Evolutionary conservation across 345 rosid species (phyloP).

Genomic region (Melaleuca alternifolia): DNA sequence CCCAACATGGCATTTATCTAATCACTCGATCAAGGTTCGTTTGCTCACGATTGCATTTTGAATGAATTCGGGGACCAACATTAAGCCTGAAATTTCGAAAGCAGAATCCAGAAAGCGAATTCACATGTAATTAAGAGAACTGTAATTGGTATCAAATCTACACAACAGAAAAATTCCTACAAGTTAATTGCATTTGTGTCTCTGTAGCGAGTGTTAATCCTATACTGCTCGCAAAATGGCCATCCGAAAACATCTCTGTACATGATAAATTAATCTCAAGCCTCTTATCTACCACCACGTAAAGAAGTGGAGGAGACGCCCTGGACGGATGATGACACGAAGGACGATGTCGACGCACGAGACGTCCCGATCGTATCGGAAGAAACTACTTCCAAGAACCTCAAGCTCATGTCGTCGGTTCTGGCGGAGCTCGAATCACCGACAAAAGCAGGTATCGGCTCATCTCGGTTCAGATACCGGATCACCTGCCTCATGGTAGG

Average conservation of each 20-base stretch:
- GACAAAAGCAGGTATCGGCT: conserved; percentile 18
- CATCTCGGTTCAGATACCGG: conserved; percentile 45
- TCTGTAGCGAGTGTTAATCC: background rate
- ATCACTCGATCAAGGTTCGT: background rate
- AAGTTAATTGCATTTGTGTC: background rate
- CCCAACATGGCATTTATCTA: background rate
- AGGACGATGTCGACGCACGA: background rate
- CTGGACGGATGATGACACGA: conserved; percentile 10
- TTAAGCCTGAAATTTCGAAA: background rate
- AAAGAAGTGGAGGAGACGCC: conserved; percentile 20
- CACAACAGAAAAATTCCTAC: background rate
- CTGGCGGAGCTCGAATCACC: conserved; percentile 4
- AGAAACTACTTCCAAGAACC: conserved; percentile 8
- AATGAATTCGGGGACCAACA: background rate
- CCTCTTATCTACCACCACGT: conserved; percentile 27
- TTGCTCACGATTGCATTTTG: background rate
- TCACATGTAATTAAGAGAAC: background rate
- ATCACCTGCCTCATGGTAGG: conserved; percentile 51
- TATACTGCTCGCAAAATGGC: background rate
- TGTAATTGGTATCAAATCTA: background rate
- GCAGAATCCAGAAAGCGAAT: background rate
- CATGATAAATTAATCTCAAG: background rate
- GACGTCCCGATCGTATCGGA: conserved; percentile 4
- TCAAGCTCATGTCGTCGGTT: background rate
- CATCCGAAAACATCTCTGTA: background rate